phyloP scores from a whole-genome alignment of 1,284 basidiomycete species.

The Coniophora puteana region DNA sequence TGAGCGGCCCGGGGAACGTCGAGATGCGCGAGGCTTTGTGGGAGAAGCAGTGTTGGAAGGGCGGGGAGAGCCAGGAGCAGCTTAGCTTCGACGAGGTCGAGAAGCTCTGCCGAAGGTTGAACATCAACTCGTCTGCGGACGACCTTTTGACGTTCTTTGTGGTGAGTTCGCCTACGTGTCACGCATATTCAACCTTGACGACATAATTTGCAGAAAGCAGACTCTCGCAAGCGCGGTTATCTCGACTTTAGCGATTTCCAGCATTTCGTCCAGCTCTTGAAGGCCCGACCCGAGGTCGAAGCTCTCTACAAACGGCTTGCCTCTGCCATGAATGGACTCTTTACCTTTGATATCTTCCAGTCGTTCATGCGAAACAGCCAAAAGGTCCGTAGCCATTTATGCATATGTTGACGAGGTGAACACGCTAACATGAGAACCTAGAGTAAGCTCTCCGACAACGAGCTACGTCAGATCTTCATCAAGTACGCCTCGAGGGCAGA shows the following conservation, averaged over 20 bases:
- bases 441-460: slow-evolving; percentile 42
- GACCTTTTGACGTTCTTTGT: slow-evolving; percentile 68
- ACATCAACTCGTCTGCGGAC: slow-evolving; percentile 62
- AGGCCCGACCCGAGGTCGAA: slow-evolving; percentile 80
- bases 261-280: slow-evolving; percentile 81
- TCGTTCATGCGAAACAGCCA: slow-evolving; percentile 68
- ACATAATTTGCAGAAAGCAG: slow-evolving; percentile 54
- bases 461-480: slow-evolving; percentile 52
- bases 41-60: slow-evolving; percentile 83
- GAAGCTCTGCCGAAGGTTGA: slow-evolving; percentile 72
- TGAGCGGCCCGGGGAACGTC: slow-evolving; percentile 61
- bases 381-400: slow-evolving; percentile 41
- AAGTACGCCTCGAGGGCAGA: slow-evolving; percentile 40
- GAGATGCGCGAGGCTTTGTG: slow-evolving; percentile 71
- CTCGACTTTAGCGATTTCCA: slow-evolving; percentile 87
- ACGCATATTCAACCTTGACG: not conserved
- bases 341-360: slow-evolving; percentile 59
- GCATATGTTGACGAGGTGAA: slow-evolving; percentile 8
- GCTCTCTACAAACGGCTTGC: slow-evolving; percentile 57
- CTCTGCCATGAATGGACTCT: slow-evolving; percentile 31
- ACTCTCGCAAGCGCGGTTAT: slow-evolving; percentile 57
- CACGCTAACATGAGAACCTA: slow-evolving; percentile 30
- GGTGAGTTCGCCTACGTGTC: slow-evolving; percentile 30
- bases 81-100: slow-evolving; percentile 74
- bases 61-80: slow-evolving; percentile 58